Conservation (phyloP, 1,284 basidiomycete species). For the Ustilago loliicola region DNA sequence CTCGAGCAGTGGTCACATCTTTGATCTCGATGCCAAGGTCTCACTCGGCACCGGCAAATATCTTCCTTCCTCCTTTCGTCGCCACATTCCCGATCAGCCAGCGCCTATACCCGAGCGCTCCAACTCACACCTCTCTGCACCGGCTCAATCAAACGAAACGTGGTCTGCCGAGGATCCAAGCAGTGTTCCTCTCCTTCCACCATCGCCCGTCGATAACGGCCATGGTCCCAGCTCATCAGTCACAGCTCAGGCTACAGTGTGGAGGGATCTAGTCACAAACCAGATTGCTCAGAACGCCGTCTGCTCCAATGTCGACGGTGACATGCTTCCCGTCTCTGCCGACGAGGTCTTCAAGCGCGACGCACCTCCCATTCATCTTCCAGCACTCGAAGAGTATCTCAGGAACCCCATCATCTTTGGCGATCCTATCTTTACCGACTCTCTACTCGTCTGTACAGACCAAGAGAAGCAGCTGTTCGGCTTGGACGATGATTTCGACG, state of each 20-base stretch:
- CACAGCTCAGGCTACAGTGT: conserved; percentile 15
- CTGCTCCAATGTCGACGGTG: conserved; percentile 21
- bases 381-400: conserved; percentile 66
- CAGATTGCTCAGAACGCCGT: conserved; percentile 22
- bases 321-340: conserved; percentile 51
- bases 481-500: conserved; percentile 11
- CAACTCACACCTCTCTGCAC: conserved; percentile 27
- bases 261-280: conserved; percentile 16
- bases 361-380: conserved; percentile 68
- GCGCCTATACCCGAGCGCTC: conserved; percentile 40
- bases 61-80: conserved; percentile 40
- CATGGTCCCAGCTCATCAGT: not conserved
- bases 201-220: not conserved
- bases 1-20: conserved; percentile 28
- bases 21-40: conserved; percentile 50
- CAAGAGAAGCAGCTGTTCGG: conserved; percentile 58
- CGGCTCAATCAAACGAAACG: not conserved
- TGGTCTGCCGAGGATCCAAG: conserved; percentile 36
- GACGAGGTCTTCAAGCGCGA: conserved; percentile 60
- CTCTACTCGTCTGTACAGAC: conserved; percentile 33
- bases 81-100: conserved; percentile 10
- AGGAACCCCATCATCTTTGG: conserved; percentile 46
- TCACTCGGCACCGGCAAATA: conserved; percentile 23
- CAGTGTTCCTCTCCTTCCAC: conserved; percentile 35
- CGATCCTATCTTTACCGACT: conserved; percentile 49